Percentiles rank a stretch among this genome's conserved stretches.
Evolutionary conservation across 345 rosid genomes (phyloP).

Genomic region (Eucalyptus cloeziana): DNA sequence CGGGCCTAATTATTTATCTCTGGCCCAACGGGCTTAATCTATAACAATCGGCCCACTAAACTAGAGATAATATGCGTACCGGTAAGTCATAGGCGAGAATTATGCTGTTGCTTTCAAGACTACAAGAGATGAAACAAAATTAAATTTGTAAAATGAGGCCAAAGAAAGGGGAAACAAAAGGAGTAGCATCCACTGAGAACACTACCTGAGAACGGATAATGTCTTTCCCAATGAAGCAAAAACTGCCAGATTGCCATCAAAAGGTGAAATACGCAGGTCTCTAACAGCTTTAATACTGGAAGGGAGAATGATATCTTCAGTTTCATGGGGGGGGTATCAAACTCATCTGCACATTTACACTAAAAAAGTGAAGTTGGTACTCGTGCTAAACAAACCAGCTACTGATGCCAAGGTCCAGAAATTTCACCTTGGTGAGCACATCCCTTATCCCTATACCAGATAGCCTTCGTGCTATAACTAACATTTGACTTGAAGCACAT

Average conservation of each 20-base stretch:
- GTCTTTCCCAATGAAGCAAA: slow-evolving; percentile 76
- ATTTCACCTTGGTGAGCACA: slow-evolving; percentile 60
- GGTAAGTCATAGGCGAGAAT: slow-evolving; percentile 64
- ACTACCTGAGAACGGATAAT: slow-evolving; percentile 63
- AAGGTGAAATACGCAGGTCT: slow-evolving; percentile 70
- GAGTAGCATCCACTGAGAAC: not conserved
- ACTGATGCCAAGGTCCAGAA: not conserved
- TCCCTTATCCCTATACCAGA: slow-evolving; percentile 42
- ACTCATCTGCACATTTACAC: slow-evolving; percentile 37
- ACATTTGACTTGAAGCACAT: slow-evolving; percentile 28
- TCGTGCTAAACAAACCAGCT: not conserved
- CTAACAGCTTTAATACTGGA: slow-evolving; percentile 48
- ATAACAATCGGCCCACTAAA: too few species aligned
- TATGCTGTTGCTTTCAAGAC: slow-evolving; percentile 66
- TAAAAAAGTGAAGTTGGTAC: not conserved
- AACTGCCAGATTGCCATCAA: slow-evolving; percentile 36
- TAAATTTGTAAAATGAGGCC: not conserved
- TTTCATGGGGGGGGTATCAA: slow-evolving; percentile 53
- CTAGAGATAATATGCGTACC: slow-evolving; percentile 12
- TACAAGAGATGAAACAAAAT: slow-evolving; percentile 16
- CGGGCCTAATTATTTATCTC: too few species aligned
- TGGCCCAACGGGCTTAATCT: too few species aligned
- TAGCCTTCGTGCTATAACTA: slow-evolving; percentile 52
- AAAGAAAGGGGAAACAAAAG: not conserved
- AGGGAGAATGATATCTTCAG: slow-evolving; percentile 56